Evolutionary conservation across 371 early-diverging fungal genomes (phyloP).

Genomic region (Rhizopus microsporus): DNA sequence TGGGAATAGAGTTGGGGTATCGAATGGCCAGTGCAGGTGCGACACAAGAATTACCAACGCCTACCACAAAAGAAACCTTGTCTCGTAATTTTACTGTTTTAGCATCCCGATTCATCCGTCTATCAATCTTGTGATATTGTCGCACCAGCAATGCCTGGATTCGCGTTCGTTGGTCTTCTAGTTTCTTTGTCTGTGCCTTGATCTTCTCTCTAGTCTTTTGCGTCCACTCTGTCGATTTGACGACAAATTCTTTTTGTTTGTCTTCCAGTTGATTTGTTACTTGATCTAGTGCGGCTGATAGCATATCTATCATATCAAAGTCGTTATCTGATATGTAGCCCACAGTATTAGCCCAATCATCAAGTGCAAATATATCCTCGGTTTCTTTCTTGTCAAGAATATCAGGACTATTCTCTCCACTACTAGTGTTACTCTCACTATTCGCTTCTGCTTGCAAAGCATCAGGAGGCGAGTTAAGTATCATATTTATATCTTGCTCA

Average conservation of each 20-base stretch:
- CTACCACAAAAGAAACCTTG: constrained; percentile 72
- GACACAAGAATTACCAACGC: constrained; percentile 70
- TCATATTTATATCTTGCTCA: too few species aligned
- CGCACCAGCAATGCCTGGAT: constrained; percentile 31
- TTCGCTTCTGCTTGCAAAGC: too few species aligned
- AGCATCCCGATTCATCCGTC: constrained; percentile 48
- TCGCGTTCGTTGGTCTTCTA: constrained; percentile 36
- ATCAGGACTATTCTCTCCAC: background rate
- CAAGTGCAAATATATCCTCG: constrained; percentile 19
- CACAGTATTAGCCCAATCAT: constrained; percentile 17
- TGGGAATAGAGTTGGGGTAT: constrained; percentile 60
- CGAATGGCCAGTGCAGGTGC: constrained; percentile 59
- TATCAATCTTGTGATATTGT: constrained; percentile 38
- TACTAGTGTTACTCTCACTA: too few species aligned
- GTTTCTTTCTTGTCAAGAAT: background rate
- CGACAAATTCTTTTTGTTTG: constrained; percentile 35
- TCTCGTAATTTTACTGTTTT: constrained; percentile 62
- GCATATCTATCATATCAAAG: constrained; percentile 37
- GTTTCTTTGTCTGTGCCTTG: constrained; percentile 34
- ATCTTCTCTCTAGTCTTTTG: constrained; percentile 41
- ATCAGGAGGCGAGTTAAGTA: too few species aligned
- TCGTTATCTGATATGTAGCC: constrained; percentile 33
- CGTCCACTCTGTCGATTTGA: constrained; percentile 45
- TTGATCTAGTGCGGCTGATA: constrained; percentile 50
- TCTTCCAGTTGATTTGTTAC: constrained; percentile 50